Percentiles rank a stretch among this genome's conserved stretches.
Evolutionary conservation across 2,329 filamentous ascomycete genomes (phyloP).

Genomic region (Botrytis sinoallii): DNA sequence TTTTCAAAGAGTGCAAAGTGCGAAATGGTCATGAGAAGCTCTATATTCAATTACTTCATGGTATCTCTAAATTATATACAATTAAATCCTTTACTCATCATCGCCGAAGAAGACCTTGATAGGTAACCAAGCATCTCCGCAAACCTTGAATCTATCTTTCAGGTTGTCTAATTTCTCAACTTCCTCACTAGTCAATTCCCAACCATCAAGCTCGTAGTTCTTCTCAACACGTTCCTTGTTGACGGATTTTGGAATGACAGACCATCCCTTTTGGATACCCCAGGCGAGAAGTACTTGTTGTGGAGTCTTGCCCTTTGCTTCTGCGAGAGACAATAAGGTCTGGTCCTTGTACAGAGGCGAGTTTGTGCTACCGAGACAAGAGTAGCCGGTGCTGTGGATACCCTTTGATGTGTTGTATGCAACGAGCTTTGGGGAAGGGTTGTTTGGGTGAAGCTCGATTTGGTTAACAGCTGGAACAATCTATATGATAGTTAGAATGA

Average conservation of each 20-base stretch:
- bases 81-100: slow-evolving; percentile 56
- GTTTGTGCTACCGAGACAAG: slow-evolving; percentile 68
- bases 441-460: slow-evolving; percentile 76
- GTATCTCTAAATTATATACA: slow-evolving; percentile 34
- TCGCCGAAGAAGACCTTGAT: slow-evolving; percentile 81
- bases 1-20: not conserved
- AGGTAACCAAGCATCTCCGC: slow-evolving; percentile 70
- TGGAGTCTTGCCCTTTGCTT: slow-evolving; percentile 63
- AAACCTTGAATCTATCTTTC: slow-evolving; percentile 73
- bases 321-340: slow-evolving; percentile 59
- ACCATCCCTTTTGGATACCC: slow-evolving; percentile 78
- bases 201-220: slow-evolving; percentile 75
- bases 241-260: slow-evolving; percentile 82
- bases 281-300: slow-evolving; percentile 78
- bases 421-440: slow-evolving; percentile 76
- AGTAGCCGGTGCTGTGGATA: slow-evolving; percentile 74
- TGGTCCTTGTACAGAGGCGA: slow-evolving; percentile 67
- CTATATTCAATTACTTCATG: slow-evolving; percentile 12
- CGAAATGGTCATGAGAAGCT: not conserved
- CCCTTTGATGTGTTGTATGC: slow-evolving; percentile 69
- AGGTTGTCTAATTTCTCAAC: slow-evolving; percentile 54
- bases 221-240: slow-evolving; percentile 68
- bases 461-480: slow-evolving; percentile 71
- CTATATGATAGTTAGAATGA: slow-evolving; percentile 35
- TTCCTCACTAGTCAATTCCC: slow-evolving; percentile 70